Conservation (phyloP, 768 basidiomycete species). For the Daedaleopsis sinensis region DNA sequence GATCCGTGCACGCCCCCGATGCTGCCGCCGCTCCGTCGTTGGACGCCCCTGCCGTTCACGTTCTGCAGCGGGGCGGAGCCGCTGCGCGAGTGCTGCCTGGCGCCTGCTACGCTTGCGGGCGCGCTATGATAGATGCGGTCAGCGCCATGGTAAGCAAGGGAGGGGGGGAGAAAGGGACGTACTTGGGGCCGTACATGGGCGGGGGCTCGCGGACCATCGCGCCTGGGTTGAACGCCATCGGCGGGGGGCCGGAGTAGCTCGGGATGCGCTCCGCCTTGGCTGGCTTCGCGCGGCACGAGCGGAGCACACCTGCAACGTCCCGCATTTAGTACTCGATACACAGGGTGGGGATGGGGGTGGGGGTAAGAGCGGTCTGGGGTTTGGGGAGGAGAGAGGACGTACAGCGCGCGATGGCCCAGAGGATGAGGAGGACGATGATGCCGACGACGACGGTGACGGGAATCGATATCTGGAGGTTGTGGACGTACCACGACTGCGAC, state of each 20-base stretch:
- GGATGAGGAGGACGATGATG: constrained; percentile 53
- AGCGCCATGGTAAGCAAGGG: no score
- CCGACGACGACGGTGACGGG: constrained; percentile 77
- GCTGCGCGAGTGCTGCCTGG: neutral
- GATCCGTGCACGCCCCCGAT: neutral
- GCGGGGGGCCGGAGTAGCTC: constrained; percentile 13
- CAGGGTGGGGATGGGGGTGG: no score
- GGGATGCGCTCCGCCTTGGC: constrained; percentile 6
- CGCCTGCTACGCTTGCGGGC: neutral
- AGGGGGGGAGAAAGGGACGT: neutral
- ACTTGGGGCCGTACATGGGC: constrained; percentile 12
- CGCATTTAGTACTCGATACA: no score
- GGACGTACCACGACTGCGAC: constrained; percentile 67
- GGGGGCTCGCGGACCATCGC: constrained; percentile 5
- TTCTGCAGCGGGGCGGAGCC: neutral
- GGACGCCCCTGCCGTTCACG: neutral
- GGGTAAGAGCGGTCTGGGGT: no score
- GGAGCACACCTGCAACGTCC: neutral
- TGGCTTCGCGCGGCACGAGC: neutral
- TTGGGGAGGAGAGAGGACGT: neutral
- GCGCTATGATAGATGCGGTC: neutral
- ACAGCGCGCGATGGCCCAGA: constrained; percentile 19
- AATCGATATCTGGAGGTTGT: constrained; percentile 79
- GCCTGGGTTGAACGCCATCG: constrained; percentile 9
- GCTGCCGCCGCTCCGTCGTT: constrained; percentile 1